Base-by-base conservation (phyloP, 306 rosid species). In the Begonia peltatifolia region DNA sequence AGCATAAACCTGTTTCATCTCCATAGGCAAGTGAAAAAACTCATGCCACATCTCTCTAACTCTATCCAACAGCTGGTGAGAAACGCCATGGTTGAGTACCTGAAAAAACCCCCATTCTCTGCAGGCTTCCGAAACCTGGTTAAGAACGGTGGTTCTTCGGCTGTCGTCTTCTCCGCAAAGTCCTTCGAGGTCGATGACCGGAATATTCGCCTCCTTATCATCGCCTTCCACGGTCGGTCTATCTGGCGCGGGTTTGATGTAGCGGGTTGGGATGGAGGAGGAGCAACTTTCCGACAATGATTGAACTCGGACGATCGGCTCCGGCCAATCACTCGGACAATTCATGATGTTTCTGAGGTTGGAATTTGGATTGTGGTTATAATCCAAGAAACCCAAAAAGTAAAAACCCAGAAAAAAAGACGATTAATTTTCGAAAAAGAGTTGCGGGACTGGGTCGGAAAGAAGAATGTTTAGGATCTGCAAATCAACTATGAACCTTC, bases 41-140 rank as follows among this genome's bases (percentile, higher is more conserved):
- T 75, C 52, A 0, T 78, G 73, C 95, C 95, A 87, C 1, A 56
- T 71, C 30, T 66, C 62, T 11, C 77, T 66, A 10, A 72, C 54
- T n/a, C 12, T 18, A 68, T 83, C 86, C 74, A 87, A 58, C 35
- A 87, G 59, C 1, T 62, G 70, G 11, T 68, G 82, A 1, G 63
- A 63, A 13, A 87, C 69, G 0, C 95, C 93, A 61, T 87, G 95
- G 54, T 80, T 87, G 1, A 80, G 68, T 0, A 83, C 18, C 54
- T 87, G 96, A 65, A 87, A 80, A 68, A 87, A 87, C 0, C 96
- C 96, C 94, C 94, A 87, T 0, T 87, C 76, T 0, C 69, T 63
- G 48, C 89, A 83, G 1, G 94, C 93, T 67, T 75, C 68, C 0
- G 76, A 76, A 53, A 87, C 80, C 61, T 56, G 68, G 4, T 4